phyloP scores from a whole-genome alignment of 768 basidiomycete genomes.

The Cystofilobasidium bisporidii region DNA sequence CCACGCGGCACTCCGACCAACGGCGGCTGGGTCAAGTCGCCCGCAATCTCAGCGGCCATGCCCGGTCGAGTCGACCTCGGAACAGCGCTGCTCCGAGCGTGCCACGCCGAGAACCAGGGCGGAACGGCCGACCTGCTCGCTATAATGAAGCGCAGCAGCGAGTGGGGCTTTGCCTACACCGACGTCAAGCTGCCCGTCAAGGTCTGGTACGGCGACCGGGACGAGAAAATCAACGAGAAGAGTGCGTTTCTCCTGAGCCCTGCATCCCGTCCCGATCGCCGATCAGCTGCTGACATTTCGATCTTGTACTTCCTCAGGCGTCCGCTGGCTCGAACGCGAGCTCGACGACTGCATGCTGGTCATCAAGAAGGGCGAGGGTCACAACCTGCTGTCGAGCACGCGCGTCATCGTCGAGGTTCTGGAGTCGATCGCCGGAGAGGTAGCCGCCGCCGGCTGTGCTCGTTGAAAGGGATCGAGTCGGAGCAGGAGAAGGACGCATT shows the following conservation, averaged over 20 bases:
- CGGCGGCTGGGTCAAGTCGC: no score
- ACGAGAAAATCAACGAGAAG: constrained; percentile 86
- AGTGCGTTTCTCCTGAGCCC: constrained; percentile 40
- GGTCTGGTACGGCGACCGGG: constrained; percentile 87
- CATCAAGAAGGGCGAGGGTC: constrained; percentile 79
- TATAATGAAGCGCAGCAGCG: constrained; percentile 59
- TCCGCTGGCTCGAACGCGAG: constrained; percentile 69
- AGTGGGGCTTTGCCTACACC: constrained; percentile 82
- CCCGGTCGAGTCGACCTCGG: constrained; percentile 51
- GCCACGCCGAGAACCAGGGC: constrained; percentile 63
- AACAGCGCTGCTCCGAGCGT: constrained; percentile 82
- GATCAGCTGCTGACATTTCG: neutral
- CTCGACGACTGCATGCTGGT: constrained; percentile 72
- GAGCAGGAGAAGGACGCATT: no score
- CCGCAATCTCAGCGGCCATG: constrained; percentile 33
- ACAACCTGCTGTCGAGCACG: constrained; percentile 86
- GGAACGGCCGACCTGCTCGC: constrained; percentile 82
- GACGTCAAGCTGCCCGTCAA: constrained; percentile 65
- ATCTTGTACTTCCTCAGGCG: constrained; percentile 32
- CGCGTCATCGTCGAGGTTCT: constrained; percentile 75
- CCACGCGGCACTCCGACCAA: no score
- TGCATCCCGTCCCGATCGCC: neutral
- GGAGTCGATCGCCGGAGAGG: constrained; percentile 43
- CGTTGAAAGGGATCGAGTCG: no score
- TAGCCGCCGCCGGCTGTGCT: no score